These are phyloP conservation scores for Cerrena zonata DNA, from an alignment of 1,284 basidiomycete genomes.

Conservation along the genomic window DNA sequence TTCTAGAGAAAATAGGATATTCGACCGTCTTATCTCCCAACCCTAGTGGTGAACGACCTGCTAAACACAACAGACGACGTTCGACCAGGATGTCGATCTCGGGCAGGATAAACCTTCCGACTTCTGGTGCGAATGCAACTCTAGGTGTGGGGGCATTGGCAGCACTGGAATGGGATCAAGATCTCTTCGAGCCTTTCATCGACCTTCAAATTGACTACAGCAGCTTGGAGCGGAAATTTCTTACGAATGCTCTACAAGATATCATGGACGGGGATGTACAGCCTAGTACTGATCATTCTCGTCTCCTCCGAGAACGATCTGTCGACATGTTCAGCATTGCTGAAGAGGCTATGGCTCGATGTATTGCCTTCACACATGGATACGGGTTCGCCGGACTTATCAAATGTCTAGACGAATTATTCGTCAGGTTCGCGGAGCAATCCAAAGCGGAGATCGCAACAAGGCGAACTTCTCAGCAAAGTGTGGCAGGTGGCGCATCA, in stretches of 20 bases:
- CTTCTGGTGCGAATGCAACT: slow-evolving; percentile 28
- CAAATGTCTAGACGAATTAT: slow-evolving; percentile 64
- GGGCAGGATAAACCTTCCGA: slow-evolving; percentile 43
- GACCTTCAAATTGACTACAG: slow-evolving; percentile 83
- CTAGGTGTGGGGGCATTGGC: slow-evolving; percentile 11
- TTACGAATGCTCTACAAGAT: slow-evolving; percentile 52
- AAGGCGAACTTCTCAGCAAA: slow-evolving; percentile 23
- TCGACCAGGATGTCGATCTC: slow-evolving; percentile 71
- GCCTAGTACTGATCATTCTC: slow-evolving; percentile 48
- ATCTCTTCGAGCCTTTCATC: slow-evolving; percentile 86
- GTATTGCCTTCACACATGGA: slow-evolving; percentile 79
- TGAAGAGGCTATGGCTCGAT: slow-evolving; percentile 74
- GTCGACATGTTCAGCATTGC: slow-evolving; percentile 70
- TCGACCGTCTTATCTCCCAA: slow-evolving; percentile 31
- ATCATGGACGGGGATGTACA: slow-evolving; percentile 35
- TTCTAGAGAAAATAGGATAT: slow-evolving; percentile 69
- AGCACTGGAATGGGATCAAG: slow-evolving; percentile 76
- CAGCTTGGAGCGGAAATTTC: slow-evolving; percentile 62
- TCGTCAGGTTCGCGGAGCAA: slow-evolving; percentile 61
- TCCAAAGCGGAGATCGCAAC: slow-evolving; percentile 52
- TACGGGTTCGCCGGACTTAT: slow-evolving; percentile 74
- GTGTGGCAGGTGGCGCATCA: slow-evolving; percentile 32
- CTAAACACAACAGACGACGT: slow-evolving; percentile 24
- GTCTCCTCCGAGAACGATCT: slow-evolving; percentile 65
- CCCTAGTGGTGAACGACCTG: slow-evolving; percentile 21